These are phyloP conservation scores for Asterochloris sp. DNA, from an alignment of 139 green algal genomes.

Conservation along the genomic window DNA sequence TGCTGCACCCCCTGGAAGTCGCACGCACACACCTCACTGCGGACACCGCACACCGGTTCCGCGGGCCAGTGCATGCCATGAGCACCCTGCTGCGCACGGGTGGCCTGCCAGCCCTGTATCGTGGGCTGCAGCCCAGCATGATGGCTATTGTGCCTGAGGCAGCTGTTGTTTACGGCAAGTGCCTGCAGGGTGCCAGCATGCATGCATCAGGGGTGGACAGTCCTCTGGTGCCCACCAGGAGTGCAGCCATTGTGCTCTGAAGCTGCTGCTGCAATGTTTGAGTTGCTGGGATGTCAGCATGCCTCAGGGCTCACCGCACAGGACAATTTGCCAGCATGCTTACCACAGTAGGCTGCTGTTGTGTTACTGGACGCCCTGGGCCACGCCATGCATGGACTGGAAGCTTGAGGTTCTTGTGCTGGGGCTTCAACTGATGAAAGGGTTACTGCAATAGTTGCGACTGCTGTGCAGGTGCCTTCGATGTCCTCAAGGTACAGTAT, in stretches of 20 bases:
- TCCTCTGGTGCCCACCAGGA: not conserved
- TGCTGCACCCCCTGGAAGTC: slow-evolving; percentile 82
- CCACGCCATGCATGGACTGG: not conserved
- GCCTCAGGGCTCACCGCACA: not conserved
- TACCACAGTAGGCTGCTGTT: not conserved
- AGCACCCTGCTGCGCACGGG: slow-evolving; percentile 42
- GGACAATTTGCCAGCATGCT: not conserved
- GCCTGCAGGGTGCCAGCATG: not conserved
- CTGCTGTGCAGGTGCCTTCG: slow-evolving; percentile 49
- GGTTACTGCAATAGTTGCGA: not conserved
- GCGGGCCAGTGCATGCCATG: slow-evolving; percentile 35
- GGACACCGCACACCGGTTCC: slow-evolving; percentile 20
- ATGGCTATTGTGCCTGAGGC: slow-evolving; percentile 80
- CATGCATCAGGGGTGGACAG: not conserved
- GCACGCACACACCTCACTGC: slow-evolving; percentile 52
- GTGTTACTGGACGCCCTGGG: not conserved
- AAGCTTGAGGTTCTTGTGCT: not conserved
- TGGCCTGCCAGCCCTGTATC: slow-evolving; percentile 63
- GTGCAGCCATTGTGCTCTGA: not conserved
- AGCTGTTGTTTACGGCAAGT: slow-evolving; percentile 76
- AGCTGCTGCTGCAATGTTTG: not conserved
- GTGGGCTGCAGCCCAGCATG: slow-evolving; percentile 60
- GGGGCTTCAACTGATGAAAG: not conserved
- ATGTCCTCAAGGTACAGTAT: slow-evolving; percentile 67
- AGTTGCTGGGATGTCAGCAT: not conserved